Evolutionary conservation across 768 basidiomycete species (phyloP).

Genomic region (Postia placenta): DNA sequence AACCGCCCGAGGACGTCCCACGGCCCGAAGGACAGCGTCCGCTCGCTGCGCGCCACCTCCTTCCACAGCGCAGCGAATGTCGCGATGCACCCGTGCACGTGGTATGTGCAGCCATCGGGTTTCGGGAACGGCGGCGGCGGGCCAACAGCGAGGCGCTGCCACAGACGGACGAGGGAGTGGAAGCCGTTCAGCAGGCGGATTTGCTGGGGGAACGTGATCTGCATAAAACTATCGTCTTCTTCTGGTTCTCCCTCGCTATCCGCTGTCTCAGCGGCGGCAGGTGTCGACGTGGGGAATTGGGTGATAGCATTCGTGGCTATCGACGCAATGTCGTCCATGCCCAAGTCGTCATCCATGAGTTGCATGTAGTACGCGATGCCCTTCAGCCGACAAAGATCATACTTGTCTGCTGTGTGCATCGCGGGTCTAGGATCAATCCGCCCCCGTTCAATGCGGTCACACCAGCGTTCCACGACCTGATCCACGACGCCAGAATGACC

Average conservation of each 20-base stretch:
- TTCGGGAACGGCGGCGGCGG: constrained; percentile 28
- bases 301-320: not conserved
- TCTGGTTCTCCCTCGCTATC: not conserved
- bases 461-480: constrained; percentile 28
- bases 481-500: constrained; percentile 19
- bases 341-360: constrained; percentile 22
- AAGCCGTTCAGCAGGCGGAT: constrained; percentile 30
- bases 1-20: constrained; percentile 34
- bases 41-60: constrained; percentile 20
- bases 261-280: not conserved
- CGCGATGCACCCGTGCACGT: constrained; percentile 29
- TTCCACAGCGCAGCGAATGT: constrained; percentile 33
- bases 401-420: constrained; percentile 25
- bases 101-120: constrained; percentile 28
- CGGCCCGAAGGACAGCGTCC: constrained; percentile 18
- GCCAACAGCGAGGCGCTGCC: constrained; percentile 24
- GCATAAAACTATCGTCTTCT: constrained; percentile 7
- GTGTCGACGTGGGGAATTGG: not conserved
- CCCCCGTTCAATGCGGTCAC: constrained; percentile 26
- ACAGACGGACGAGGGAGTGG: constrained; percentile 28
- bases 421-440: constrained; percentile 25
- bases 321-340: constrained; percentile 6
- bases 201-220: constrained; percentile 25
- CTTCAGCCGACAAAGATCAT: constrained; percentile 21
- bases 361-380: constrained; percentile 32